These are phyloP conservation scores for Glycine tomentella DNA, from an alignment of 306 rosid genomes.

Conservation along the genomic window DNA sequence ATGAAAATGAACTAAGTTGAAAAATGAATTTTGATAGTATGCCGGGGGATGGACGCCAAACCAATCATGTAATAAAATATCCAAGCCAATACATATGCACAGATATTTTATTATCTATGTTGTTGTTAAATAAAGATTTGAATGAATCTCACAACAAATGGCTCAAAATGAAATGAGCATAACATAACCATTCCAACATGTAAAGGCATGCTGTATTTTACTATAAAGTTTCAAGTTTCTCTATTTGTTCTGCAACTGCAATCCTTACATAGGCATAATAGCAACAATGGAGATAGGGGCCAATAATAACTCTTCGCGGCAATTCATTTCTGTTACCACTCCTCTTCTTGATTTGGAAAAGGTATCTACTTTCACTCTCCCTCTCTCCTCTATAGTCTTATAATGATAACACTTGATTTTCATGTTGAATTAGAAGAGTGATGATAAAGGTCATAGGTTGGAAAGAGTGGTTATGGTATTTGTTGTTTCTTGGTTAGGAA, in stretches of 20 bases:
- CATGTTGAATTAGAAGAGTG: not conserved
- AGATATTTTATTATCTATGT: not conserved
- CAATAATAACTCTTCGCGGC: slow-evolving; percentile 59
- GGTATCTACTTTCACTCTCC: slow-evolving; percentile 48
- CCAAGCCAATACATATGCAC: not conserved
- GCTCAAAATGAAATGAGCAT: not conserved
- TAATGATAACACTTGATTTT: too few species aligned
- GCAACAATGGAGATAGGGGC: slow-evolving; percentile 33
- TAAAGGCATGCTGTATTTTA: not conserved
- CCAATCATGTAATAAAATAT: not conserved
- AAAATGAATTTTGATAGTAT: not conserved
- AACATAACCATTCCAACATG: not conserved
- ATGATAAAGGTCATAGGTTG: too few species aligned
- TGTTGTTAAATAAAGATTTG: not conserved
- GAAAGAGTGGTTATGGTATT: too few species aligned
- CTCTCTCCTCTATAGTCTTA: not conserved
- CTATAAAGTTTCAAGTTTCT: not conserved
- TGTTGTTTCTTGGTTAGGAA: too few species aligned
- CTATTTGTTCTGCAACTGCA: not conserved
- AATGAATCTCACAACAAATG: not conserved
- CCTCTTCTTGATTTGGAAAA: slow-evolving; percentile 92
- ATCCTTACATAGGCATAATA: too few species aligned
- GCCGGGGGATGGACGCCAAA: not conserved
- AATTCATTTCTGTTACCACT: slow-evolving; percentile 69
- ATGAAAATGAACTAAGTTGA: not conserved